phyloP scores from a whole-genome alignment of 208 protist genomes.

The Acanthamoeba triangularis region DNA sequence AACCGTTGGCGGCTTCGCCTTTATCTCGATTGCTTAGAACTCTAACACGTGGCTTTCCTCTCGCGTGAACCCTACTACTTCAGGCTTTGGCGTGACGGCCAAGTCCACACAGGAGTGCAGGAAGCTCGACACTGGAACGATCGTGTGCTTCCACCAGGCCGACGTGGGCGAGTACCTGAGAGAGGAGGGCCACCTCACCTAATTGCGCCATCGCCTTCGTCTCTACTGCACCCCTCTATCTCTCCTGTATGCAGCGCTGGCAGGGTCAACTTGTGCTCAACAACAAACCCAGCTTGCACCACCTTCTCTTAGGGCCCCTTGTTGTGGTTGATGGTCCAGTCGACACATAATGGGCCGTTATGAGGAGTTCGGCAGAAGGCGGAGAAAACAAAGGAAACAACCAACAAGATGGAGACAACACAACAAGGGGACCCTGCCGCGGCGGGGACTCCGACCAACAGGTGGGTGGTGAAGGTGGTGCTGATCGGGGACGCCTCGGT shows the following conservation, averaged over 20 bases:
- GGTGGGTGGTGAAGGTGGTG: neutral
- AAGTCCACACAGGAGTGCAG: constrained; percentile 97
- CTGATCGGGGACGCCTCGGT: constrained; percentile 19
- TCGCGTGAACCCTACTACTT: neutral
- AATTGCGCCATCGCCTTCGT: too few relatives aligned
- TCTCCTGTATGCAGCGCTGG: too few relatives aligned
- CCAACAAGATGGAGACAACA: neutral
- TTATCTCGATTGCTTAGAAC: neutral
- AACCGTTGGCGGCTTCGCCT: too few relatives aligned
- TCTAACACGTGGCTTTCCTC: neutral
- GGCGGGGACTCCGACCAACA: neutral
- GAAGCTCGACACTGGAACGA: constrained; percentile 97
- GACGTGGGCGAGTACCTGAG: constrained; percentile 99
- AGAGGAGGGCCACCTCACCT: constrained; percentile 94
- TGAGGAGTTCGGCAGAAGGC: neutral
- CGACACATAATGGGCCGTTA: too few relatives aligned
- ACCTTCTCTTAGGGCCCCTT: too few relatives aligned
- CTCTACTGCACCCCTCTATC: too few relatives aligned
- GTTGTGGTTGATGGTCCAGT: too few relatives aligned
- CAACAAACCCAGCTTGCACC: too few relatives aligned
- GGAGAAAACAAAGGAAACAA: neutral
- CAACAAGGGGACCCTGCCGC: neutral
- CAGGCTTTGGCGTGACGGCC: constrained; percentile 97
- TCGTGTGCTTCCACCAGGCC: constrained; percentile 98
- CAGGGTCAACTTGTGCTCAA: too few relatives aligned